Conservation (phyloP, 192 early-diverging fungal species). For the Phycomyces nitens region DNA sequence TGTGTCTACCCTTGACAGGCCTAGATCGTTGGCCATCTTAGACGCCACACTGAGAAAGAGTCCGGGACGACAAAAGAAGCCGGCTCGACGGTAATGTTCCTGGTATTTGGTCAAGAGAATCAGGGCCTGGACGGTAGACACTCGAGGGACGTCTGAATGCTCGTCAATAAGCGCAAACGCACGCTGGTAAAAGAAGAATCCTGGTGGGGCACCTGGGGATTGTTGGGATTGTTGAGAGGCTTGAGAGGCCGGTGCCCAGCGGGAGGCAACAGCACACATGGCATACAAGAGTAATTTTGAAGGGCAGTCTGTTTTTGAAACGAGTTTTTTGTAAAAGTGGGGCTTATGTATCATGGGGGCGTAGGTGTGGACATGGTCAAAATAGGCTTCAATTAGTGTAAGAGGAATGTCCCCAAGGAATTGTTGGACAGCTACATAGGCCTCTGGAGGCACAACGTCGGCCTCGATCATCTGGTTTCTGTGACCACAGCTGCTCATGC, state of each 20-base stretch:
- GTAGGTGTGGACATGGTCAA: conserved; percentile 49
- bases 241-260: conserved; percentile 34
- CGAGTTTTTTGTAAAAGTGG: conserved; percentile 44
- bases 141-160: conserved; percentile 43
- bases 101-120: conserved; percentile 53
- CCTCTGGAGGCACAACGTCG: not conserved
- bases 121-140: conserved; percentile 51
- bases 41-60: conserved; percentile 38
- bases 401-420: not conserved
- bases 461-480: not conserved
- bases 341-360: conserved; percentile 54
- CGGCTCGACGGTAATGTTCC: conserved; percentile 40
- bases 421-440: conserved; percentile 2
- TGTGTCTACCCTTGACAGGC: conserved; percentile 14
- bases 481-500: not conserved
- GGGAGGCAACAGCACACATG: conserved; percentile 49
- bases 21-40: conserved; percentile 27
- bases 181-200: conserved; percentile 24
- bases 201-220: conserved; percentile 4
- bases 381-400: conserved; percentile 41
- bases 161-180: conserved; percentile 42
- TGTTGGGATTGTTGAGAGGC: not conserved
- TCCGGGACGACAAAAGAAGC: conserved; percentile 48
- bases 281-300: conserved; percentile 50
- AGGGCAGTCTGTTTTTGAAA: conserved; percentile 44